Percentiles rank a stretch among this genome's conserved stretches.
These are phyloP conservation scores for Oryza longistaminata DNA, from an alignment of 176 grass and related monocot genomes.

Conservation along the genomic window DNA sequence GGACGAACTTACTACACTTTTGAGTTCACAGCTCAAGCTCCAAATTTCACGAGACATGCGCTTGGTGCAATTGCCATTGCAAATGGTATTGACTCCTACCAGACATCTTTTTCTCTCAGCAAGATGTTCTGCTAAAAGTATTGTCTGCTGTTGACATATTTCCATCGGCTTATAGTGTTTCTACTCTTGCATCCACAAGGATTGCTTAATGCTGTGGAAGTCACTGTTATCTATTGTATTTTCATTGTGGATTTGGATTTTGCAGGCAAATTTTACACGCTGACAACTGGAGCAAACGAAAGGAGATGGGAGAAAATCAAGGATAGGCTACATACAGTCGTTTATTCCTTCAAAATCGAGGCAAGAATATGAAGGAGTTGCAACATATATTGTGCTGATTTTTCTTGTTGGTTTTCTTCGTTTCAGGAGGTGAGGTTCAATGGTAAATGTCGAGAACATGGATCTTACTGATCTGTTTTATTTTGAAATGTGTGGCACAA, in stretches of 20 bases:
- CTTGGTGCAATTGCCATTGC: constrained; percentile 84
- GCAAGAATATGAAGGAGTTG: constrained; percentile 43
- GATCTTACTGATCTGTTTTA: constrained; percentile 32
- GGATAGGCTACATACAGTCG: constrained; percentile 73
- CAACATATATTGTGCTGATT: background rate
- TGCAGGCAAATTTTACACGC: constrained; percentile 89
- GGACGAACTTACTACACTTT: constrained; percentile 94
- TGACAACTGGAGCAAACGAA: constrained; percentile 94
- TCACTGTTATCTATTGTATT: constrained; percentile 6
- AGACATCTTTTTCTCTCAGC: background rate
- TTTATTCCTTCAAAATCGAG: constrained; percentile 88
- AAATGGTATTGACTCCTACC: constrained; percentile 60
- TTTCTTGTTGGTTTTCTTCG: constrained; percentile 34
- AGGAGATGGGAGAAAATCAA: constrained; percentile 99
- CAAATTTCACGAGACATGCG: constrained; percentile 88
- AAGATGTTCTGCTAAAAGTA: constrained; percentile 11
- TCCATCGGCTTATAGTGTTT: background rate
- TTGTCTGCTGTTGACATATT: background rate
- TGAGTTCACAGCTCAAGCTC: constrained; percentile 87
- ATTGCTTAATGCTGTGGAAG: background rate
- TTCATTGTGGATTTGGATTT: constrained; percentile 15
- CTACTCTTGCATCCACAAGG: background rate
- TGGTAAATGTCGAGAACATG: constrained; percentile 38
- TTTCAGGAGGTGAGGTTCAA: constrained; percentile 23
- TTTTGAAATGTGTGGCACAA: background rate